A percentile compares a stretch with the other conserved stretches of the same genome.
These are phyloP conservation scores for Flaveria floridana DNA, from an alignment of 140 eudicot genomes.

Conservation along the genomic window DNA sequence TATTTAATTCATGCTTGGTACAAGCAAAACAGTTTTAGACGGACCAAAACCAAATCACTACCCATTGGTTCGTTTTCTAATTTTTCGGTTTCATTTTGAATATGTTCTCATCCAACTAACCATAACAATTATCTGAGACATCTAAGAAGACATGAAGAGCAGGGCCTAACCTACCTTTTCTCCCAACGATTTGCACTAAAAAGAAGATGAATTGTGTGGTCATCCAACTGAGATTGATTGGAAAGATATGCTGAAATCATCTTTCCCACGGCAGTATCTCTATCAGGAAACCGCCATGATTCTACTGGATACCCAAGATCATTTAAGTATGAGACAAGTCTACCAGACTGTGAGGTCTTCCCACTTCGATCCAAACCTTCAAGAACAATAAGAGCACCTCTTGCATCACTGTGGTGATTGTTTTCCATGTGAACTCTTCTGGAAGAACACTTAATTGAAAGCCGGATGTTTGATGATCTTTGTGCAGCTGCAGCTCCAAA, in stretches of 20 bases:
- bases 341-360: conserved; percentile 73
- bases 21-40: neutral
- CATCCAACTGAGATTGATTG: conserved; percentile 79
- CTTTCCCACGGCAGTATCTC: conserved; percentile 77
- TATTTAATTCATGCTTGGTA: neutral
- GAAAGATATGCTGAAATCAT: conserved; percentile 87
- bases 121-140: neutral
- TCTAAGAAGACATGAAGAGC: neutral
- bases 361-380: conserved; percentile 98
- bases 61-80: neutral
- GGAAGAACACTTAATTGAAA: conserved; percentile 38
- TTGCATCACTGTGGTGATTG: conserved; percentile 32
- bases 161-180: conserved; percentile 59
- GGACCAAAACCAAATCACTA: neutral
- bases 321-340: conserved; percentile 50
- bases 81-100: neutral
- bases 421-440: conserved; percentile 61
- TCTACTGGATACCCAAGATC: conserved; percentile 62
- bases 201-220: conserved; percentile 79
- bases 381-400: conserved; percentile 90
- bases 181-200: conserved; percentile 99
- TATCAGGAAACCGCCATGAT: conserved; percentile 87
- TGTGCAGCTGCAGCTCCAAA: conserved; percentile 35
- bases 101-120: neutral
- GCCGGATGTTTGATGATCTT: conserved; percentile 31